phyloP scores from a whole-genome alignment of 2,329 filamentous ascomycete species.

The Boeremia lycopersici region DNA sequence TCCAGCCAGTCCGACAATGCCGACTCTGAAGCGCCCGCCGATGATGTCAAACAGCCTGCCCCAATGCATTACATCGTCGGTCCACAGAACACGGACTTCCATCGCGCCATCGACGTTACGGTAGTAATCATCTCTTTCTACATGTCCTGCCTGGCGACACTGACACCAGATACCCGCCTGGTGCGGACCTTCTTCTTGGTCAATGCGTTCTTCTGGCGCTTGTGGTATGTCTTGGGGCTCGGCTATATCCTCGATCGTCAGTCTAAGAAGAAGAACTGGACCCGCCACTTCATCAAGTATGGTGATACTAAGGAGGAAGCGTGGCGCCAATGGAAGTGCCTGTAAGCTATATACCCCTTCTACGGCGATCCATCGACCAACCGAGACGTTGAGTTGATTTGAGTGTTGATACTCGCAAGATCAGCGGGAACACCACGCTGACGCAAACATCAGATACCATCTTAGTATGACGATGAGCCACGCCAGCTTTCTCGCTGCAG shows the following conservation, averaged over 20 bases:
- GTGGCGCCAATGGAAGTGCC: slow-evolving; percentile 96
- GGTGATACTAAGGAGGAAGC: slow-evolving; percentile 89
- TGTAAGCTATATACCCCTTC: slow-evolving; percentile 44
- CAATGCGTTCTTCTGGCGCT: slow-evolving; percentile 80
- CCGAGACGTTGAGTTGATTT: too few species aligned
- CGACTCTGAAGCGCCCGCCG: slow-evolving; percentile 47
- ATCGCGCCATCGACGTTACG: slow-evolving; percentile 83
- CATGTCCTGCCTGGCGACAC: slow-evolving; percentile 72
- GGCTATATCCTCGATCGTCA: slow-evolving; percentile 84
- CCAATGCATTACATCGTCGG: slow-evolving; percentile 85
- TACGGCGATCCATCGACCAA: too few species aligned
- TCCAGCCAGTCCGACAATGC: slow-evolving; percentile 46
- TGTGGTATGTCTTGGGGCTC: slow-evolving; percentile 91
- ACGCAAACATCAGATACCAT: slow-evolving; percentile 64
- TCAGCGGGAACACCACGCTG: neutral
- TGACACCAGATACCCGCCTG: slow-evolving; percentile 76
- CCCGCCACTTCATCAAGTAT: slow-evolving; percentile 95
- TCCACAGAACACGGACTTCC: slow-evolving; percentile 81
- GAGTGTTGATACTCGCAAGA: neutral
- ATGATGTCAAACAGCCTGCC: slow-evolving; percentile 61
- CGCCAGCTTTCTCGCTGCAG: slow-evolving; percentile 83
- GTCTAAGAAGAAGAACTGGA: slow-evolving; percentile 92
- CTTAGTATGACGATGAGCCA: slow-evolving; percentile 91
- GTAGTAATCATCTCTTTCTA: slow-evolving; percentile 78
- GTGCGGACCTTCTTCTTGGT: slow-evolving; percentile 81